A percentile compares a stretch with the other conserved stretches of the same genome.
Conservation (phyloP, 78 protist species). For the Blattamonas nauphoetae region DNA sequence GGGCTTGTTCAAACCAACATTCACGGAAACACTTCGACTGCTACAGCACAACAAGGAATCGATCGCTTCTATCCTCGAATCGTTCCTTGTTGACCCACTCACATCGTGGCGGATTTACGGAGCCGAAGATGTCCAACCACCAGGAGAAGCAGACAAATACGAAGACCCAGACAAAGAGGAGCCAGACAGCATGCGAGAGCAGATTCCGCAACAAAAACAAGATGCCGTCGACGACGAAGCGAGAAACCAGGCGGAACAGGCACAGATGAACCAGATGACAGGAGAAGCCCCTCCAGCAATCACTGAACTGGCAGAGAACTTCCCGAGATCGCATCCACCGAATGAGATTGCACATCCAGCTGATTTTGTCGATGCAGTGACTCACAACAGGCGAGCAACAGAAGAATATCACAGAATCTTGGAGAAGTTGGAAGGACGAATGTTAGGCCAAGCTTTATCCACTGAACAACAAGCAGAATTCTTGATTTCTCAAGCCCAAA, state of each 20-base stretch:
- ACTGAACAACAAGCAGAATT: conserved; percentile 63
- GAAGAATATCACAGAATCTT: neutral
- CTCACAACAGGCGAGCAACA: neutral
- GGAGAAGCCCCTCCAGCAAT: no score
- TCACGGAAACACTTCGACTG: conserved; percentile 29
- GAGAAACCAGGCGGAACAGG: no score
- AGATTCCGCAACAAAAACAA: no score
- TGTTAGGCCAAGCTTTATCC: neutral
- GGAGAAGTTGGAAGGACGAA: neutral
- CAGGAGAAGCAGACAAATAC: neutral
- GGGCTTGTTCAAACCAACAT: conserved; percentile 37
- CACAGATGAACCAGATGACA: no score
- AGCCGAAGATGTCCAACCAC: neutral
- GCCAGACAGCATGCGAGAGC: no score
- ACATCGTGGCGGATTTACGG: neutral
- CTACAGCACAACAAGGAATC: conserved; percentile 28
- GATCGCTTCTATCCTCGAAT: conserved; percentile 28
- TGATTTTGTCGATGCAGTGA: neutral
- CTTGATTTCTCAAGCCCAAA: conserved; percentile 79
- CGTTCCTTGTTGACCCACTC: conserved; percentile 56
- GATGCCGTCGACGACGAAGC: no score
- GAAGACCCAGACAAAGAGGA: neutral
- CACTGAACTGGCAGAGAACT: no score
- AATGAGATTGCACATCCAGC: neutral
- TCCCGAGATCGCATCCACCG: neutral